phyloP scores from a whole-genome alignment of 106 monocot genomes.

The Acanthochlamys bracteata region DNA sequence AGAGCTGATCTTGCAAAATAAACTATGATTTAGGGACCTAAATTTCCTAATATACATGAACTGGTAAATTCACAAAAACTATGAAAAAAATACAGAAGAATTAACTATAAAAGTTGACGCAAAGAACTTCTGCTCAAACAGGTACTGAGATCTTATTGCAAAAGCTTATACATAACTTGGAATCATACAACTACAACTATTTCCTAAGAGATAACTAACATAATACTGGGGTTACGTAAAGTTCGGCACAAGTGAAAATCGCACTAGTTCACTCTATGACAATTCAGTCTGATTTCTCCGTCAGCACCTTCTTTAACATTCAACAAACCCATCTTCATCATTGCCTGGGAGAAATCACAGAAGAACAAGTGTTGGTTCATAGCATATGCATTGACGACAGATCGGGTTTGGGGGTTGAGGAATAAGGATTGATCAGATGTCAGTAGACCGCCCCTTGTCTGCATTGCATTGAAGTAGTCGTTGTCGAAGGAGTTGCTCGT shows the following conservation, averaged over 20 bases:
- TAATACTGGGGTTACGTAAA: too few species aligned
- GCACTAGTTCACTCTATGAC: slow-evolving; percentile 49
- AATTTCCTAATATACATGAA: too few species aligned
- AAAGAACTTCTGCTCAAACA: too few species aligned
- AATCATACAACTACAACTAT: too few species aligned
- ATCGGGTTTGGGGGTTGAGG: slow-evolving; percentile 23
- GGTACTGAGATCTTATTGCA: too few species aligned
- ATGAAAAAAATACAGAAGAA: too few species aligned
- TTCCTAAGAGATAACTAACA: too few species aligned
- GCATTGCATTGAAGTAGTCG: slow-evolving; percentile 43
- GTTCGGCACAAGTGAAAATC: neutral
- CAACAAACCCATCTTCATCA: slow-evolving; percentile 69
- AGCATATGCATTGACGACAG: slow-evolving; percentile 42
- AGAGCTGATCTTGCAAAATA: too few species aligned
- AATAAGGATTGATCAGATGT: slow-evolving; percentile 62
- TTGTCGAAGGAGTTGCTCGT: slow-evolving; percentile 53
- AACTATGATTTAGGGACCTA: too few species aligned
- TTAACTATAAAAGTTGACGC: too few species aligned
- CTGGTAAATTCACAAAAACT: too few species aligned
- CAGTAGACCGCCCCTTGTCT: slow-evolving; percentile 33
- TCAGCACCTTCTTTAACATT: slow-evolving; percentile 46
- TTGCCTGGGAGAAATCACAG: slow-evolving; percentile 52
- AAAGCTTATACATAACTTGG: too few species aligned
- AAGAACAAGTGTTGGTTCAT: slow-evolving; percentile 60
- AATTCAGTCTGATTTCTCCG: slow-evolving; percentile 58